Evolutionary conservation across 208 protist genomes (phyloP).

Genomic region (Acanthamoeba castellanii): DNA sequence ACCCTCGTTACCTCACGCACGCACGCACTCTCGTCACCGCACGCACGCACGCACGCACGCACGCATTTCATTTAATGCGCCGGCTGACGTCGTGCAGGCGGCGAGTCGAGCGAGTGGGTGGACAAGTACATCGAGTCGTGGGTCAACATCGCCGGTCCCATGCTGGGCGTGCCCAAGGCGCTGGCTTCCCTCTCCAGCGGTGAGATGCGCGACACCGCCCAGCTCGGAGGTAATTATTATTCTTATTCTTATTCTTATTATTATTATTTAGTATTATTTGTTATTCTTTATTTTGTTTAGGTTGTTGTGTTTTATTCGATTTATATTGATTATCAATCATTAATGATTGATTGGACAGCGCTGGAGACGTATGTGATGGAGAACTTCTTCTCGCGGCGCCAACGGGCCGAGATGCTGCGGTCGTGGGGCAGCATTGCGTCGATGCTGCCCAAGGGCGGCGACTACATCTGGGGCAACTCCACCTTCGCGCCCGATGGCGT

Average conservation of each 20-base stretch:
- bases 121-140: conserved; percentile 92
- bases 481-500: conserved; percentile 23
- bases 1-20: too few species aligned
- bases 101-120: conserved; percentile 90
- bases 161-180: conserved; percentile 92
- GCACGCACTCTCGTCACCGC: too few species aligned
- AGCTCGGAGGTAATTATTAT: conserved; percentile 81
- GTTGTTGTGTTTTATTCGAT: neutral
- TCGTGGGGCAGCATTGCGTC: conserved; percentile 77
- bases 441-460: conserved; percentile 78
- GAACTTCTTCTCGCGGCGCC: conserved; percentile 88
- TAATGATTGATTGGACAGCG: neutral
- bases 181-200: conserved; percentile 91
- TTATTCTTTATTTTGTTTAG: neutral
- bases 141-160: conserved; percentile 92
- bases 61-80: too few species aligned
- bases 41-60: too few species aligned
- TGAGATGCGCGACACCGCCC: conserved; percentile 93
- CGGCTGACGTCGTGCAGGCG: neutral
- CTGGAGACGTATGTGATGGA: conserved; percentile 90
- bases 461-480: conserved; percentile 76
- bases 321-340: neutral
- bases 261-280: neutral
- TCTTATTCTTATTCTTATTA: neutral
- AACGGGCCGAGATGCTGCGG: conserved; percentile 89